Percentiles rank a stretch among this genome's conserved stretches.
Conservation (phyloP, 192 early-diverging fungal genomes). For the Haplosporangium gracile region DNA sequence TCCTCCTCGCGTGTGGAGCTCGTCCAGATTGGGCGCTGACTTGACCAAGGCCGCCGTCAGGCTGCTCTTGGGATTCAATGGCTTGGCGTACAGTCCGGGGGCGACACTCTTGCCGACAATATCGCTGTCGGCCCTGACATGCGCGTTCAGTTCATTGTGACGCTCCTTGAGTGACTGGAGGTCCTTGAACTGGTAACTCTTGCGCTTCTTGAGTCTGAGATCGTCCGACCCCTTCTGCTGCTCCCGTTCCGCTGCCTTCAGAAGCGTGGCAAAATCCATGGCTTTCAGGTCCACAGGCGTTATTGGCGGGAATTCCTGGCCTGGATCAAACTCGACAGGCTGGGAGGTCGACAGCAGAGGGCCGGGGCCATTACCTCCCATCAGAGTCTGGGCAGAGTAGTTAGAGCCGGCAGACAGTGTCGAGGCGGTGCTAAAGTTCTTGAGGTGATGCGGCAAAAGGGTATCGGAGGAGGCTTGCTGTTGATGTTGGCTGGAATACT, state of each 20-base stretch:
- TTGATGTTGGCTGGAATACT: conserved; percentile 16
- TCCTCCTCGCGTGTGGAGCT: conserved; percentile 5
- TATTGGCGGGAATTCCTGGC: conserved; percentile 34
- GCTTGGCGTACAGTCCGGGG: background rate
- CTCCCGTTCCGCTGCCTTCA: conserved; percentile 39
- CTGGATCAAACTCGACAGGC: conserved; percentile 40
- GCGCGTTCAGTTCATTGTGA: background rate
- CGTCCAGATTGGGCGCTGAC: conserved; percentile 16
- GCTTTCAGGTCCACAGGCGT: conserved; percentile 49
- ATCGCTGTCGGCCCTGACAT: conserved; percentile 12
- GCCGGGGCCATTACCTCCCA: background rate
- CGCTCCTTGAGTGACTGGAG: conserved; percentile 12
- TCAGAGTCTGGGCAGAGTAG: conserved; percentile 26
- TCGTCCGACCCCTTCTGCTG: conserved; percentile 46
- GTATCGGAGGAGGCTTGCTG: conserved; percentile 39
- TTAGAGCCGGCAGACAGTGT: conserved; percentile 23
- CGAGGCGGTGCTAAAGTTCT: conserved; percentile 26
- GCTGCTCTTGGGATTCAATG: conserved; percentile 19
- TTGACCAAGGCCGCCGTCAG: conserved; percentile 32
- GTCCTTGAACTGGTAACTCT: conserved; percentile 31
- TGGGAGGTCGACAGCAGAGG: background rate
- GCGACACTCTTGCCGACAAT: background rate
- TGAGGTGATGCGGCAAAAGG: conserved; percentile 24
- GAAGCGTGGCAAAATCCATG: conserved; percentile 49
- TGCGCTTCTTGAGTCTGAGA: conserved; percentile 25